Base-by-base conservation (phyloP, 192 early-diverging fungal genomes). In the Podila epicladia region DNA sequence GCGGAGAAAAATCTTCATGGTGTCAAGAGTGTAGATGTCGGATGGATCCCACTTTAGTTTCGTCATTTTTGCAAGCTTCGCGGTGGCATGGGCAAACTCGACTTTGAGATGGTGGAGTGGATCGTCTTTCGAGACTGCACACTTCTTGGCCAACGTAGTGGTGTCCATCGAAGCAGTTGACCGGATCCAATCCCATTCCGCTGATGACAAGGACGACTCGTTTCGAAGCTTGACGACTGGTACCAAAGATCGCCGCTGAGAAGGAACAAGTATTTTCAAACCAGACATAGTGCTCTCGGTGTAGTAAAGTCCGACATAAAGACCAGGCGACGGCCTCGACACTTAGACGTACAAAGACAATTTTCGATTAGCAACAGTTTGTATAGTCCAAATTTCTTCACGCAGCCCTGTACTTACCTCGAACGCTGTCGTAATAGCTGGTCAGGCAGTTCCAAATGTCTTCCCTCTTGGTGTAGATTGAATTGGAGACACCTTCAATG, bases 281-380 rank as follows among this genome's bases (percentile, higher is more conserved):
- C 83, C 84, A 19, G 73, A 58, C 68, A 84, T 73, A 24, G 82
- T 85, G 31, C 86, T 85, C 62, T 87, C 84, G 0, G 82, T 80
- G 51, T 87, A 82, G 58, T 85, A 84, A n/a, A 87, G 45, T 49
- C 84, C 86, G 37, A 87, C 58, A 53, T 87, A 87, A 5, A 87
- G 69, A 4, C 86, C 86, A 26, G 84, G 69, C 2, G 82, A 75
- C 41, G 77, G 71, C n/a, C 74, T 82, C 24, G 84, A 67, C 49
- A 82, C 75, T 73, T 73, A 19, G 67, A 37, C 53, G 29, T 1
- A 19, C 22, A 64, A 64, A 37, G 26, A 13, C 57, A 57, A 41
- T n/a, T 20, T 5, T 7, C 8, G 1, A 3, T 45, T 12, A 45
- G 41, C 12, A 3, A 67, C 53, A 22, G 62, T 55, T 31, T 51